Evolutionary conservation across 2,329 filamentous ascomycete species (phyloP).

Genomic region (Aphanoascus verrucosus): DNA sequence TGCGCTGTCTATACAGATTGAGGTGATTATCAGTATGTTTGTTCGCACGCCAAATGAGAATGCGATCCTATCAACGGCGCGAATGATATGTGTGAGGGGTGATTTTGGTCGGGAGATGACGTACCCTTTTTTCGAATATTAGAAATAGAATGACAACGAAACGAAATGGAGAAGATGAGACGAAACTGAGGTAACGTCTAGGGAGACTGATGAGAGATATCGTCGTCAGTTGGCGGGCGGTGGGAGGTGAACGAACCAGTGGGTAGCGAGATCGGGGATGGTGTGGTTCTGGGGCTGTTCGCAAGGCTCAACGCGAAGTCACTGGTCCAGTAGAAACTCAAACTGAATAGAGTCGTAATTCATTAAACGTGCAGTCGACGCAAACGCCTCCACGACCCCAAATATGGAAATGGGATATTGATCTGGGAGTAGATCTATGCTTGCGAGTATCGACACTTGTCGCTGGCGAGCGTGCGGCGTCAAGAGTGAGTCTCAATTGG

Average conservation of each 20-base stretch:
- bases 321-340: slow-evolving; percentile 3
- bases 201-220: not conserved
- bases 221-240: not conserved
- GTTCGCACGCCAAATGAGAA: not conserved
- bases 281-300: slow-evolving; percentile 1
- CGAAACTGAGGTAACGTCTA: not conserved
- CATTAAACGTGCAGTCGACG: not conserved
- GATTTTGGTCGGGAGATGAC: not conserved
- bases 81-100: not conserved
- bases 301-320: not conserved
- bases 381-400: not conserved
- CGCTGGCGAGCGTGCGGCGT: not conserved
- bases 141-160: slow-evolving; percentile 1
- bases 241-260: not conserved
- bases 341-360: not conserved
- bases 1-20: not conserved
- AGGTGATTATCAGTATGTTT: not conserved
- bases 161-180: not conserved
- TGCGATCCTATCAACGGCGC: not conserved
- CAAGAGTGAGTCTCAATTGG: no score
- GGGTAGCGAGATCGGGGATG: slow-evolving; percentile 3
- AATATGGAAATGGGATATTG: not conserved
- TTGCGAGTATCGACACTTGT: not conserved
- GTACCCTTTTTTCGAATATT: not conserved
- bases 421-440: not conserved